Percentiles rank a stretch among this genome's conserved stretches.
Conservation (phyloP, 2,329 filamentous ascomycete genomes). For the Alternaria sp. region DNA sequence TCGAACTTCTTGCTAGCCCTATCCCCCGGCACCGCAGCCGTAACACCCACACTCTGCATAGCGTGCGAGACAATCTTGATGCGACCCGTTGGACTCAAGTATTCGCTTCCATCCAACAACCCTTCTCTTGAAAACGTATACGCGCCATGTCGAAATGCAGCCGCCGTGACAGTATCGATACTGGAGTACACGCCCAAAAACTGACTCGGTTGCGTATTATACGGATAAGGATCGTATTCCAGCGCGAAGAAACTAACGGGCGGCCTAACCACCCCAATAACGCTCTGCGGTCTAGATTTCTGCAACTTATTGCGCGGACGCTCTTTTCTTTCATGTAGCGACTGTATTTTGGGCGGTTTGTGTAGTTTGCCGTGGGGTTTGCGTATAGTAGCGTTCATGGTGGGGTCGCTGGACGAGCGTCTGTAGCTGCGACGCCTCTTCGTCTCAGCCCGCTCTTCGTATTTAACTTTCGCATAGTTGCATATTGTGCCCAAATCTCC, state of each 20-base stretch:
- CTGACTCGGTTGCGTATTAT: constrained; percentile 22
- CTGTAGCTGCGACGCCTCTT: constrained; percentile 7
- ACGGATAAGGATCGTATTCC: constrained; percentile 31
- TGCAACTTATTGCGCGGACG: constrained; percentile 19
- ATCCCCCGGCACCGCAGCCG: constrained; percentile 11
- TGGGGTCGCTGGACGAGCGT: constrained; percentile 14
- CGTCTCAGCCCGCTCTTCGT: constrained; percentile 15
- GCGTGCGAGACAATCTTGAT: constrained; percentile 27
- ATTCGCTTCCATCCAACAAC: constrained; percentile 28
- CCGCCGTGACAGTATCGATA: constrained; percentile 24
- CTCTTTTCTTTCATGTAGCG: constrained; percentile 12
- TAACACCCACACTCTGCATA: constrained; percentile 19
- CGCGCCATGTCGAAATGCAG: constrained; percentile 26
- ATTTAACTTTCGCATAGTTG: constrained; percentile 15
- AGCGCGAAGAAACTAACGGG: constrained; percentile 14
- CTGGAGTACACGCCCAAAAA: constrained; percentile 32
- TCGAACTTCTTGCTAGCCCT: constrained; percentile 3
- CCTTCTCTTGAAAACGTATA: constrained; percentile 34
- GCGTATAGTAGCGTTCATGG: background rate
- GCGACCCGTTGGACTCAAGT: constrained; percentile 27
- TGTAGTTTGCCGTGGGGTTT: constrained; percentile 17
- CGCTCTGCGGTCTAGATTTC: constrained; percentile 8
- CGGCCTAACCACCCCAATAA: background rate
- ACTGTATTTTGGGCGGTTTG: constrained; percentile 21
- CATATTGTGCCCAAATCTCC: constrained; percentile 16